Percentiles rank a stretch among this genome's conserved stretches.
These are phyloP conservation scores for Gynochthodes officinalis DNA, from an alignment of 257 asterid species.

Conservation along the genomic window DNA sequence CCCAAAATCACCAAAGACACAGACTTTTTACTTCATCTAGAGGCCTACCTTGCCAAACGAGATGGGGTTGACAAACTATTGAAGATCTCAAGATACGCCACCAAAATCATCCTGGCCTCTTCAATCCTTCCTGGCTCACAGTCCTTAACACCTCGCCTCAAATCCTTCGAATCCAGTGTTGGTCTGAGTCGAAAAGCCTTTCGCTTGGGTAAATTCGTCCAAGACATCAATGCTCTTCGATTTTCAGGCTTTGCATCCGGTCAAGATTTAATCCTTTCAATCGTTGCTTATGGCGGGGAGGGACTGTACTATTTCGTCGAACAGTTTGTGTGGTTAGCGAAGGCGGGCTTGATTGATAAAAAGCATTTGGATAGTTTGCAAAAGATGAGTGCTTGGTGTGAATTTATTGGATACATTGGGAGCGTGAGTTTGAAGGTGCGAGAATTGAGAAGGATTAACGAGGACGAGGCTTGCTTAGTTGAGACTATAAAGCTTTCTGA, in stretches of 20 bases:
- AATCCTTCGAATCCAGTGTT: conserved; percentile 81
- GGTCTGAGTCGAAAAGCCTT: conserved; percentile 92
- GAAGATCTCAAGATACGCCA: conserved; percentile 85
- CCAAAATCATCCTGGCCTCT: conserved; percentile 70
- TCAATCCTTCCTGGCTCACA: conserved; percentile 31
- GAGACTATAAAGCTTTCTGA: conserved; percentile 43
- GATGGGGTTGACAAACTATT: conserved; percentile 89
- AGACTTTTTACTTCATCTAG: conserved; percentile 72
- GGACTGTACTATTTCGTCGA: conserved; percentile 80
- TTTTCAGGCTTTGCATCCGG: conserved; percentile 19
- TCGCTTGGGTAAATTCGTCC: conserved; percentile 89
- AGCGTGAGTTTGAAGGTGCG: conserved; percentile 69
- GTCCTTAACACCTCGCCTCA: conserved; percentile 47
- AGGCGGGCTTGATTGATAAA: conserved; percentile 72
- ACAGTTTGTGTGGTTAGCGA: conserved; percentile 81
- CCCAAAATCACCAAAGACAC: conserved; percentile 19
- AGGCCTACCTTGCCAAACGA: conserved; percentile 74
- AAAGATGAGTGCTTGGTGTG: conserved; percentile 81
- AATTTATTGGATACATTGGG: conserved; percentile 76
- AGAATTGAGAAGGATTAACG: conserved; percentile 47
- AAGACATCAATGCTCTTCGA: conserved; percentile 74
- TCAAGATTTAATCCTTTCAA: conserved; percentile 29
- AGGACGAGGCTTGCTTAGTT: conserved; percentile 51
- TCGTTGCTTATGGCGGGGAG: conserved; percentile 75
- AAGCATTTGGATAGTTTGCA: conserved; percentile 41